A percentile compares a stretch with the other conserved stretches of the same genome.
Evolutionary conservation across 2,329 filamentous ascomycete genomes (phyloP).

Genomic region (Corniculantispora saksenae): DNA sequence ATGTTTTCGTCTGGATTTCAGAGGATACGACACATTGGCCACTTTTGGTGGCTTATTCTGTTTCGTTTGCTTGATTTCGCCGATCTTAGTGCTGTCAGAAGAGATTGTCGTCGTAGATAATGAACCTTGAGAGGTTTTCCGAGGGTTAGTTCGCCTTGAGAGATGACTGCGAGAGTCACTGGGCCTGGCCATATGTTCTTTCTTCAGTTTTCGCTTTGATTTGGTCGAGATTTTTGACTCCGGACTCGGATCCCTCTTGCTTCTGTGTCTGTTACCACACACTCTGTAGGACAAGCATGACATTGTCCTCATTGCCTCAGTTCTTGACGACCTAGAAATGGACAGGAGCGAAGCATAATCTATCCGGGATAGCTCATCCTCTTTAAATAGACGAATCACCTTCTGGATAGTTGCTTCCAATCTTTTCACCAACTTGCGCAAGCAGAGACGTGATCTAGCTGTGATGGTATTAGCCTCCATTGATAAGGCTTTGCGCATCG

Average conservation of each 20-base stretch:
- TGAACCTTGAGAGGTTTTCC: constrained; percentile 16
- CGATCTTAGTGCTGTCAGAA: constrained; percentile 47
- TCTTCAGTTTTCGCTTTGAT: background rate
- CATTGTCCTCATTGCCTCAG: constrained; percentile 52
- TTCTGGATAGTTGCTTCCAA: constrained; percentile 44
- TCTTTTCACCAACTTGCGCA: constrained; percentile 44
- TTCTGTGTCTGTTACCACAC: constrained; percentile 8
- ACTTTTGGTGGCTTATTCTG: background rate
- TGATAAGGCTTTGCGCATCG: background rate
- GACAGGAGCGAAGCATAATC: constrained; percentile 50
- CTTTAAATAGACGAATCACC: constrained; percentile 39
- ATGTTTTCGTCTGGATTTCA: background rate
- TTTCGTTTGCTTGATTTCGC: constrained; percentile 36
- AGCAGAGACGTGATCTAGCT: constrained; percentile 41
- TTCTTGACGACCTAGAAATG: constrained; percentile 48
- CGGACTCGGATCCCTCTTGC: background rate
- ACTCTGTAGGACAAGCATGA: constrained; percentile 45
- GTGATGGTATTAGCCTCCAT: background rate
- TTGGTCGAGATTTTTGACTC: background rate
- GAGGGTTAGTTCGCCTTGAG: constrained; percentile 19
- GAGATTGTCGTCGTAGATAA: constrained; percentile 23
- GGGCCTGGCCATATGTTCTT: background rate
- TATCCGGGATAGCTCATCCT: constrained; percentile 34
- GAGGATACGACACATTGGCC: constrained; percentile 2
- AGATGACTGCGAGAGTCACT: background rate